A percentile compares a stretch with the other conserved stretches of the same genome.
These are phyloP conservation scores for Fusarium cyanostomum DNA, from an alignment of 2,329 filamentous ascomycete species.

Conservation along the genomic window DNA sequence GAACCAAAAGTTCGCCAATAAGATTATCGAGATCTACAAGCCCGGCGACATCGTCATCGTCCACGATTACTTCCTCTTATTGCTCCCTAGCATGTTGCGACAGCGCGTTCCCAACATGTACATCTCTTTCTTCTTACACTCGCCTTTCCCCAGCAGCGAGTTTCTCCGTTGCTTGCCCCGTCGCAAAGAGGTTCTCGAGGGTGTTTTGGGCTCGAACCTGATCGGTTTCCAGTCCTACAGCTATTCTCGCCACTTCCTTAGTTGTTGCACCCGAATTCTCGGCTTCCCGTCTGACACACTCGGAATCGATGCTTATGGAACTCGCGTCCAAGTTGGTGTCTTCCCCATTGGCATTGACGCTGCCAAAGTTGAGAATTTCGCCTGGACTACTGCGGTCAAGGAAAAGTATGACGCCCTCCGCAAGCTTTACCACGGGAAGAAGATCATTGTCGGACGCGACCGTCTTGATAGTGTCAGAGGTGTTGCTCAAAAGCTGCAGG, in stretches of 20 bases:
- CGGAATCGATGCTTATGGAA: conserved; percentile 88
- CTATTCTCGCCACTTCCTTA: conserved; percentile 93
- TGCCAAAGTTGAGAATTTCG: conserved; percentile 77
- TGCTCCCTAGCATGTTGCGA: conserved; percentile 87
- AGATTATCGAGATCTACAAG: conserved; percentile 87
- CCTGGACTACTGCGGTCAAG: conserved; percentile 75
- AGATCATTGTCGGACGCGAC: conserved; percentile 94
- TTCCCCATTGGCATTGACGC: conserved; percentile 96
- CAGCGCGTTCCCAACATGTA: conserved; percentile 89
- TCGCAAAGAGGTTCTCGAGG: conserved; percentile 89
- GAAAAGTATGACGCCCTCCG: conserved; percentile 78
- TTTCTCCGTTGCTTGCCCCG: conserved; percentile 89
- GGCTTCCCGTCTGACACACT: conserved; percentile 88
- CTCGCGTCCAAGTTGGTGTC: conserved; percentile 88
- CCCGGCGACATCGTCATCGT: conserved; percentile 92
- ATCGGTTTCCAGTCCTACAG: conserved; percentile 96
- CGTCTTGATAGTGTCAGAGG: conserved; percentile 92
- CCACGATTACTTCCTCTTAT: conserved; percentile 92
- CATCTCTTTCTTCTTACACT: conserved; percentile 93
- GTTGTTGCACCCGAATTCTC: conserved; percentile 89
- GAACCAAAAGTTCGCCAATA: conserved; percentile 92
- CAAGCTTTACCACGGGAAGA: conserved; percentile 85
- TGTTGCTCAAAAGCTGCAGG: conserved; percentile 94
- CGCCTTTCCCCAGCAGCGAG: conserved; percentile 95
- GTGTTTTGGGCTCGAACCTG: conserved; percentile 89